Percentiles rank a stretch among this genome's conserved stretches.
These are phyloP conservation scores for Capsicum chinense DNA, from an alignment of 257 asterid genomes.

Conservation along the genomic window DNA sequence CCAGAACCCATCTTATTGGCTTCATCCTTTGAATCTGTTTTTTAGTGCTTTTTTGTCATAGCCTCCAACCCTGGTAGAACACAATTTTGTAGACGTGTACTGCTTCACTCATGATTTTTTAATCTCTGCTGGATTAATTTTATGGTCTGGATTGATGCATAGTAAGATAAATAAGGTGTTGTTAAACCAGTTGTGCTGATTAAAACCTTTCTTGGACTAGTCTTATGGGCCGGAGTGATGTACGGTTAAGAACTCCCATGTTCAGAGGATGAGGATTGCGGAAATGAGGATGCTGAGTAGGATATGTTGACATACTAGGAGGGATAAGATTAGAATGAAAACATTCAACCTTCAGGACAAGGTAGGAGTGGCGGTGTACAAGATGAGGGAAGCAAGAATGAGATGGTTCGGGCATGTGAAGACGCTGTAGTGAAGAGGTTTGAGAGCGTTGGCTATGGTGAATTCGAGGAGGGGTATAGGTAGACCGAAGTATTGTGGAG, in stretches of 20 bases:
- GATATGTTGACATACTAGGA: too few relatives aligned
- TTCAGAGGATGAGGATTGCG: background rate
- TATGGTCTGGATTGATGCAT: background rate
- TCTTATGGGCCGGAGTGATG: background rate
- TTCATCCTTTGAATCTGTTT: background rate
- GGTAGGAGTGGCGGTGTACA: background rate
- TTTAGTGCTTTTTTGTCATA: background rate
- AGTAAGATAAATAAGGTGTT: background rate
- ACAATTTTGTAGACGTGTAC: background rate
- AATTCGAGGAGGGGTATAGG: background rate
- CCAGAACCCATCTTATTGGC: background rate
- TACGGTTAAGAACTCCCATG: background rate
- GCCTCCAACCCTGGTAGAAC: background rate
- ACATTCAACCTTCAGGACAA: too few relatives aligned
- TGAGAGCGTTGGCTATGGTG: background rate
- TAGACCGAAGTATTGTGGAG: background rate
- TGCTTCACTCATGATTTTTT: background rate
- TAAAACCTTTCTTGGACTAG: background rate
- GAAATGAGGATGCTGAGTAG: background rate
- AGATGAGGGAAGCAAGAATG: background rate
- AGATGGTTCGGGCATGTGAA: background rate
- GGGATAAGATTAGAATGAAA: background rate
- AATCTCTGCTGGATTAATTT: background rate
- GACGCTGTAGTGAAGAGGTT: background rate
- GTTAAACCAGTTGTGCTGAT: background rate